Evolutionary conservation across 352 stramenopile species (phyloP), one percentile per base, ranked within the genome.

Genomic region (Phytophthora cactorum): DNA sequence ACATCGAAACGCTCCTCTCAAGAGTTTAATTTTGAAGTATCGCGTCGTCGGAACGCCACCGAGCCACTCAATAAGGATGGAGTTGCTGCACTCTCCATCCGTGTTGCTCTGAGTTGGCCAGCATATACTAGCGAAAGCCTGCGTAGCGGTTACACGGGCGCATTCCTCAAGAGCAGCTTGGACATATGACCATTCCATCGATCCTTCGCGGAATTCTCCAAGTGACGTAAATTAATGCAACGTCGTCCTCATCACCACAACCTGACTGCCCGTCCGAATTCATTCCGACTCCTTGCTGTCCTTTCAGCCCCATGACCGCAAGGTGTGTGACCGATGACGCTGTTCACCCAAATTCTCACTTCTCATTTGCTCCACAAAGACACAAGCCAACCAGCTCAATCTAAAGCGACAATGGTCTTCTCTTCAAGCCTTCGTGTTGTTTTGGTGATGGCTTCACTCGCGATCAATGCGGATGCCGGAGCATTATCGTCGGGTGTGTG

Each of bases 401-500:
- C 29, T 53, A 11, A 45, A 17, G 12, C 28, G 38, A 14, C 43
- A 52, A 75, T 75, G 68, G 68, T 72, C 54, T 66, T 72, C 50
- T 56, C 43, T 2, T 66, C 59, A 1, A 39, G 41, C 54, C 3
- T 61, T 52, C 50, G 12, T 52, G 15, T 76, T 8, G 11, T 36
- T 14, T 10, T 68, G 28, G 11, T 66, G 3, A 51, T 76, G 39
- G 34, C 63, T 44, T 14, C 58, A 14, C 8, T 71, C 41, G 51
- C 4, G 11, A 29, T 72, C n/a, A 44, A 34, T 28, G 59, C 25
- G 9, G 53, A 59, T 36, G 66, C 70, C 22, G 22, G 22, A 22
- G 22, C 22, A 22, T 22, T 22, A 22, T 22, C 22, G 27, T 65
- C 54, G 11, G 82, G 84, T 45, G 68, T 91, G 15, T 90, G 80